These are phyloP conservation scores for Suillus variegatus DNA, from an alignment of 768 basidiomycete species.

Conservation along the genomic window DNA sequence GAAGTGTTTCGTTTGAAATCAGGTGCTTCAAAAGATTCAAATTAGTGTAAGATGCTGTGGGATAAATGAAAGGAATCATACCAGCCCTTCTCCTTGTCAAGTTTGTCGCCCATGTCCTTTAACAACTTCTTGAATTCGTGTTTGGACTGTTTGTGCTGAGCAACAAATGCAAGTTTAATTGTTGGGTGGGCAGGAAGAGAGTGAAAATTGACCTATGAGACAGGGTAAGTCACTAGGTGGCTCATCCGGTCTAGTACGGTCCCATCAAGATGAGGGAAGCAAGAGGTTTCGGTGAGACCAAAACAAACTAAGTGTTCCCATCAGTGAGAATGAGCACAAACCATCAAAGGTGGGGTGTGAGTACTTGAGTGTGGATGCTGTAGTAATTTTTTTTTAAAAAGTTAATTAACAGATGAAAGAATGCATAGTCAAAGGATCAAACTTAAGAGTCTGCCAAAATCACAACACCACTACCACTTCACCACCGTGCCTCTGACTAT, in stretches of 20 bases:
- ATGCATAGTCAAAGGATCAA: background rate
- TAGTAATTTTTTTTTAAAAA: no score
- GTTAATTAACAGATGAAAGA: background rate
- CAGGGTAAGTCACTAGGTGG: no score
- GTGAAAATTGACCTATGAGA: no score
- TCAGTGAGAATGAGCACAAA: no score
- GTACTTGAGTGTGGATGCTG: no score
- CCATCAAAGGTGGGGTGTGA: no score
- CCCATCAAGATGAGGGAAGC: no score
- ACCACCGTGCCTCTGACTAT: background rate
- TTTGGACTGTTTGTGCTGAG: conserved; percentile 46
- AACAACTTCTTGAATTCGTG: conserved; percentile 90
- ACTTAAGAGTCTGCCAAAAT: background rate
- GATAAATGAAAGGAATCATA: conserved; percentile 38
- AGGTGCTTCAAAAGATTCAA: conserved; percentile 78
- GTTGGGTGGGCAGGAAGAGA: no score
- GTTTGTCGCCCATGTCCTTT: conserved; percentile 86
- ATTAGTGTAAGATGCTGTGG: conserved; percentile 20
- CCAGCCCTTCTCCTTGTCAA: conserved; percentile 93
- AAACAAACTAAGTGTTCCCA: no score
- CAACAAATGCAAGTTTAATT: no score
- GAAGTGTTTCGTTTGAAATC: conserved; percentile 81
- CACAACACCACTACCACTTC: background rate
- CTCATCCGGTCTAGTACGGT: no score
- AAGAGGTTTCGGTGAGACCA: no score